These are phyloP conservation scores for Fraxinus platypoda DNA, from an alignment of 305 asterid species.

Conservation along the genomic window DNA sequence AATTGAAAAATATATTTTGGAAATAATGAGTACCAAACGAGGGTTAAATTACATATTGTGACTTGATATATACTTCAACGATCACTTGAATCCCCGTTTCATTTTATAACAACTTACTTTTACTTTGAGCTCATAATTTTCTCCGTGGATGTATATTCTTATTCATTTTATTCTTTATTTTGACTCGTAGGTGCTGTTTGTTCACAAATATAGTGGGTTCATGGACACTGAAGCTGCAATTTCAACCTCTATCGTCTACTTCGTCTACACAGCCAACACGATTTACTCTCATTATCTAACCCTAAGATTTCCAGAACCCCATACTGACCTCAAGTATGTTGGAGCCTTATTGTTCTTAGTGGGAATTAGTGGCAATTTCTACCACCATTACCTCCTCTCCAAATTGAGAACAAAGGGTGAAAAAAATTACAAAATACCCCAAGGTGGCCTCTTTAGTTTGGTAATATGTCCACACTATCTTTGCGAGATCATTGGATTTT, in stretches of 20 bases:
- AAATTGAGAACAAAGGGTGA: background rate
- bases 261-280: background rate
- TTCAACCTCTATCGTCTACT: background rate
- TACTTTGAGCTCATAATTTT: background rate
- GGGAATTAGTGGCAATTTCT: background rate
- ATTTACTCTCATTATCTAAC: background rate
- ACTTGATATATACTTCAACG: background rate
- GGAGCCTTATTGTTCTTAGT: background rate
- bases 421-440: background rate
- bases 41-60: no score
- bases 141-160: background rate
- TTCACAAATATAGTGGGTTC: background rate
- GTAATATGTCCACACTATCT: background rate
- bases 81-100: background rate
- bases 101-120: background rate
- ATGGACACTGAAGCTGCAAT: background rate
- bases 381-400: background rate
- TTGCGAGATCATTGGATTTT: background rate
- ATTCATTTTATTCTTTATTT: background rate
- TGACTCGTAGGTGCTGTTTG: background rate
- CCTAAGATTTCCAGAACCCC: background rate
- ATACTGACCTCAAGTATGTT: background rate
- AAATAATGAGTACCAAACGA: no score
- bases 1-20: no score
- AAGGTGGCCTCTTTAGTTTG: background rate